Evolutionary conservation across 2,329 filamentous ascomycete genomes (phyloP), one percentile per base, ranked within the genome.

Genomic region (Colletotrichum kahawae): DNA sequence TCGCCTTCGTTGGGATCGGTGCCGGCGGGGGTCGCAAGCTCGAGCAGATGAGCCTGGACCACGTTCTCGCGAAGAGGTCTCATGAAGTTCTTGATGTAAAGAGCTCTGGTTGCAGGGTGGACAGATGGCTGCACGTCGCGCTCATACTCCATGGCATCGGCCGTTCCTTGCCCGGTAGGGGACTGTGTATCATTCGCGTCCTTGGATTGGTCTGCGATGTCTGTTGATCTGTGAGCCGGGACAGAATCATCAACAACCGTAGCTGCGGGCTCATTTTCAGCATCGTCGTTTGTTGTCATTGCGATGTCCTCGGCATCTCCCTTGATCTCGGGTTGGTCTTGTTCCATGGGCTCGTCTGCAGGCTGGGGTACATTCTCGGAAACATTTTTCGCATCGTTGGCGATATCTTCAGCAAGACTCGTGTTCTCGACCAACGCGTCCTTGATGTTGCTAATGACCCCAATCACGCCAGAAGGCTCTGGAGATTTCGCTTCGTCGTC

Each of bases 81-180:
- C 92, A 97, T 96, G 70, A 98, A 91, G 80, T 98, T 93, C 82
- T 93, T 93, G 79, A 98, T 97, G 85, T 98, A 98, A 62, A 98
- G 87, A 18, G 95, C 93, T 36, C 91, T 85, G 4, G 95, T 96
- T 7, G 93, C 92, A 27, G 91, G 90, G 82, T 97, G 94, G 43
- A 93, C 84, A 0, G 94, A 89, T 8, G 93, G 92, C 29, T 84
- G 83, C 33, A 88, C 83, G 51, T 84, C 82, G 24, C 79, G 77
- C 60, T 84, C 82, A 64, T 79, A 78, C 33, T 84, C 84, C 77
- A 83, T 82, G 24, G 79, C 77, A 16, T 81, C 80, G 21, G 75
- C 77, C 18, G 78, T 75, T 24, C 62, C 48, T 27, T 70, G 36
- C 18, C 13, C 38, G 18, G 8, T 24, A 9, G 48, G n/a, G 16